phyloP scores from a whole-genome alignment of 2,329 filamentous ascomycete genomes.

The Blastomyces silverae region DNA sequence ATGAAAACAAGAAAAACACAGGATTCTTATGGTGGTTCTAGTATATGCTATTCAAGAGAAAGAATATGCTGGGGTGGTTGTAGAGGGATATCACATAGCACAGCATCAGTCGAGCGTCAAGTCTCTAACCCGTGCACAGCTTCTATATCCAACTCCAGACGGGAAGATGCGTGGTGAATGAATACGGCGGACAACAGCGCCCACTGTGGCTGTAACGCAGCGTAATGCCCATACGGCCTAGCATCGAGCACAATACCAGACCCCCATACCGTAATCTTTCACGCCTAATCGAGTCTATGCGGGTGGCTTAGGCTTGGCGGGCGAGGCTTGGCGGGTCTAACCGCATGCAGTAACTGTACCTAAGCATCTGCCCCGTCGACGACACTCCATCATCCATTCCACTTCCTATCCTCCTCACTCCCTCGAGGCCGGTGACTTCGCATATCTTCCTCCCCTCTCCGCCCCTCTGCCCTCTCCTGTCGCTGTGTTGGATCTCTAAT shows the following conservation, averaged over 20 bases:
- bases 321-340: neutral
- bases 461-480: neutral
- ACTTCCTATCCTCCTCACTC: constrained; percentile 1
- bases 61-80: neutral
- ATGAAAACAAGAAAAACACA: neutral
- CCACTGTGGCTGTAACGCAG: neutral
- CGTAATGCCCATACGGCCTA: neutral
- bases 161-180: neutral
- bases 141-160: neutral
- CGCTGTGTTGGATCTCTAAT: constrained; percentile 11
- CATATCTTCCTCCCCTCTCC: neutral
- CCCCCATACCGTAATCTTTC: neutral
- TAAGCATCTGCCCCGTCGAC: neutral
- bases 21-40: neutral
- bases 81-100: neutral
- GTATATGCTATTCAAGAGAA: neutral
- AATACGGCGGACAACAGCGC: neutral
- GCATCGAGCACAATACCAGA: neutral
- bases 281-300: constrained; percentile 5
- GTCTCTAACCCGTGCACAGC: too few relatives aligned
- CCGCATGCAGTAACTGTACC: neutral
- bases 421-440: constrained; percentile 10
- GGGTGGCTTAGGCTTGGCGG: constrained; percentile 1
- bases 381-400: constrained; percentile 12
- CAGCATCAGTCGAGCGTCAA: too few relatives aligned